Percentiles rank a stretch among this genome's conserved stretches.
Conservation (phyloP, 495 filamentous ascomycete species). For the Podospora didyma region DNA sequence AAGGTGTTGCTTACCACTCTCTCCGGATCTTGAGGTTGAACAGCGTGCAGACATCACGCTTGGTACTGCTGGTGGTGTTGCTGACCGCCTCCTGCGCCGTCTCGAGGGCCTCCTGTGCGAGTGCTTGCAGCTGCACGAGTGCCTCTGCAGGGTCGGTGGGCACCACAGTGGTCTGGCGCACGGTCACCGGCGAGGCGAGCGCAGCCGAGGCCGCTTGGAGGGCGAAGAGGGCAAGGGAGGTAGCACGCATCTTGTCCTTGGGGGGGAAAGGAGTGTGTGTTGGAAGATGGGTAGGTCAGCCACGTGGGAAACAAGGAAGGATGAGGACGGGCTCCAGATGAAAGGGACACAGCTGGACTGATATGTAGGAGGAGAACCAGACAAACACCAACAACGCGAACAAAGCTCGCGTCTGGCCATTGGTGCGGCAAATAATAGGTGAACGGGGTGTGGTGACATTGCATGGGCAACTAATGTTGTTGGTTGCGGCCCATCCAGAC, state of each 20-base stretch:
- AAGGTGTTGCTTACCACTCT: conserved; percentile 8
- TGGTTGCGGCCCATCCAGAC: too few relatives aligned
- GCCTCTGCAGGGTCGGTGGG: background rate
- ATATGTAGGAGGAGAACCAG: too few relatives aligned
- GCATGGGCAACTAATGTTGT: too few relatives aligned
- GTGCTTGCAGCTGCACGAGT: background rate
- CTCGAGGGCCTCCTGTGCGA: background rate
- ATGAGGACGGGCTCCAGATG: background rate
- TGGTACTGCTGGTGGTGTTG: background rate
- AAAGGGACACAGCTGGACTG: too few relatives aligned
- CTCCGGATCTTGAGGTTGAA: conserved; percentile 9
- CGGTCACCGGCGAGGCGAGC: background rate
- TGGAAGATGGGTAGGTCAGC: background rate
- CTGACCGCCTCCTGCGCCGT: background rate
- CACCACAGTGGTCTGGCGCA: background rate
- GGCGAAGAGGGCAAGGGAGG: background rate
- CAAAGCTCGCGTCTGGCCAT: too few relatives aligned
- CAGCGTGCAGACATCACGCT: conserved; percentile 1
- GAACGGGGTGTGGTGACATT: too few relatives aligned
- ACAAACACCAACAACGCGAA: too few relatives aligned
- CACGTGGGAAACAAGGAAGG: background rate
- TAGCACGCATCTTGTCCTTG: conserved; percentile 3
- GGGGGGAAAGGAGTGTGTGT: background rate
- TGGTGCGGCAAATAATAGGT: too few relatives aligned
- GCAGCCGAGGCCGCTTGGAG: conserved; percentile 8